Evolutionary conservation across 106 monocot genomes (phyloP), one percentile per base, ranked within the genome.

Genomic region (Posidonia australis): DNA sequence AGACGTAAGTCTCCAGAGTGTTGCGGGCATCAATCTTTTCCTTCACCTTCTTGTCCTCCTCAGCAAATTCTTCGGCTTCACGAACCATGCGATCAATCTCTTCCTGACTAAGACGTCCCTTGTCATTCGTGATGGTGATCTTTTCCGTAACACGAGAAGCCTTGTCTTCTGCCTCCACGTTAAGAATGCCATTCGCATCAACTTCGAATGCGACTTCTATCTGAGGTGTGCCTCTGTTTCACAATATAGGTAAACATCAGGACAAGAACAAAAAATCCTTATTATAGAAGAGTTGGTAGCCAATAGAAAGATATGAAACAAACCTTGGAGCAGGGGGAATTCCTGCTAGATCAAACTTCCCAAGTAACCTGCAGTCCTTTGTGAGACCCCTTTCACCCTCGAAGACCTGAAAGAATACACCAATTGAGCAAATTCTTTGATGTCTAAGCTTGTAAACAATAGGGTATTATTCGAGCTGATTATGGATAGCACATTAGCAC

Each of bases 41-140:
- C 44, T 66, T 71, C 48, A 71, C 60, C 44, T 77, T 71, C 71
- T 71, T 77, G 71, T 77, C 77, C 32, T 71, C 77, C 28, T 71
- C 77, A 0, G 77, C 77, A n/a, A 71, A 71, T 20, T 77, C 71
- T 51, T 77, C 77, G 0, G 77, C 77, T 10, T 77, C 77, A 0
- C 43, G 58, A 7, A 77, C 71, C 77, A 77, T 77, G 16, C 66
- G 54, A 12, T 77, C 77, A 21, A 77, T 77, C 66, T 77, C 77
- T 13, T 77, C 77, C 24, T 70, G 65, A 52, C 66, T 60, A 13
- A 77, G 53, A 18, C 77, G 58, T 9, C 80, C 82, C 64, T 82
- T 80, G 12, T 83, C 83, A 25, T 80, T 80, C 54, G 80, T 78
- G 72, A 87, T 87, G 62, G 80, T 83, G 61, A 87, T 87, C 77